Evolutionary conservation across 2,329 filamentous ascomycete genomes (phyloP), one percentile per base, ranked within the genome.

Genomic region (Paracamarosporium sp.): DNA sequence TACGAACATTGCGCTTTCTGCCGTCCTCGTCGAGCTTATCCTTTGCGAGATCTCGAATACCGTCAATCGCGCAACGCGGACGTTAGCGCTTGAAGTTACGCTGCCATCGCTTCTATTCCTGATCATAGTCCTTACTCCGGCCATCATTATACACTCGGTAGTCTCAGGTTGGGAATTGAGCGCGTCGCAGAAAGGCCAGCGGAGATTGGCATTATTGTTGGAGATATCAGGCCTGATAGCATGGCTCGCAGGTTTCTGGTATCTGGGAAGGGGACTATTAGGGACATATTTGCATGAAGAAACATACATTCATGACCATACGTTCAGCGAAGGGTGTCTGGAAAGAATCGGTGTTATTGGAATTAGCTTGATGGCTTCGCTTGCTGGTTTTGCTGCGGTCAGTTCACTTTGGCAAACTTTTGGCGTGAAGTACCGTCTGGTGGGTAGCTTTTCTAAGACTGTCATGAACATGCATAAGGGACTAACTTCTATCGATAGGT

Each of bases 331-430:
- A 66, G 84, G 83, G 30, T 86, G 84, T 66, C 71, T 87, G 44
- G 84, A 86, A 63, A 75, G 92, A 43, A 88, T 96, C 25, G 92
- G 92, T 12, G 89, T 96, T 38, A 92, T 96, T 61, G 92, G 92
- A 3, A 92, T 95, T 55, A 88, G 90, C 46, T 79, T 95, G 52
- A 96, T 96, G 91, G 92, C 92, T 15, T 83, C 93, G 13, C 81
- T 96, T n/a, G 92, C 92, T 6, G 92, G 92, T 0, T 96, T 96
- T 68, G 92, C 92, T 5, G 91, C 91, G n/a, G 90, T 96, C 31
- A 93, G 90, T 24, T 90, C 90, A 1, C 87, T 93, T 1, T 96
- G 92, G 91, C 90, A 96, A 70, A 91, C 87, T 0, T 92, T 96
- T 76, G 85, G 87, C 24, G 86, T 88, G 28, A 85, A 84, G 36